Evolutionary conservation across 1,284 basidiomycete species (phyloP).

Genomic region (Papiliotrema terrestris): DNA sequence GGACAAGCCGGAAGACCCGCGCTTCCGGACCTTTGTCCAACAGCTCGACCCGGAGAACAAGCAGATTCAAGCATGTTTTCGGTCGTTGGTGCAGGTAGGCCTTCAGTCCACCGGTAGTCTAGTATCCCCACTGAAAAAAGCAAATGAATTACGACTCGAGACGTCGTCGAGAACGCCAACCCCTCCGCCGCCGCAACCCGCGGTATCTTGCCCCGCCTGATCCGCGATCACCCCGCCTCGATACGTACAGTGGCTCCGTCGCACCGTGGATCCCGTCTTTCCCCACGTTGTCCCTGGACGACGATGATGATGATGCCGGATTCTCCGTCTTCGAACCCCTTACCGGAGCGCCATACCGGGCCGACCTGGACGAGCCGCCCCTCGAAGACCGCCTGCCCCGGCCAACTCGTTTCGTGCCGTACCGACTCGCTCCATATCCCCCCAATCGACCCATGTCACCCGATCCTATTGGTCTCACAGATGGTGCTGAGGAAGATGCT

Average conservation of each 20-base stretch:
- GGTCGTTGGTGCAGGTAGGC: constrained; percentile 12
- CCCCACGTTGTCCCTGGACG: background rate
- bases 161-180: background rate
- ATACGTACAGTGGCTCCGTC: background rate
- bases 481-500: too few species aligned
- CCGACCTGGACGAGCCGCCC: too few species aligned
- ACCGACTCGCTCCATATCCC: too few species aligned
- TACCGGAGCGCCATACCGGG: too few species aligned
- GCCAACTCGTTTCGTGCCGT: too few species aligned
- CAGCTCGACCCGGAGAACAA: constrained; percentile 13
- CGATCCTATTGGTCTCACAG: too few species aligned
- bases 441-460: too few species aligned
- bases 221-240: background rate
- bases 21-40: constrained; percentile 14
- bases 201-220: background rate
- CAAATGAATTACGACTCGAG: background rate
- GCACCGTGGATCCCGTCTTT: background rate
- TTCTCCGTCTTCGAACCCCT: too few species aligned
- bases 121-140: too few species aligned
- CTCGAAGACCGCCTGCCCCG: too few species aligned
- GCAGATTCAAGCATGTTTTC: constrained; percentile 14
- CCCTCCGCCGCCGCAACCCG: background rate
- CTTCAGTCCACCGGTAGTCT: too few species aligned
- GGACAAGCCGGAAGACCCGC: constrained; percentile 5
- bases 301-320: too few species aligned